A percentile compares a stretch with the other conserved stretches of the same genome.
Conservation (phyloP, 495 filamentous ascomycete species). For the Lichina pygmaea region DNA sequence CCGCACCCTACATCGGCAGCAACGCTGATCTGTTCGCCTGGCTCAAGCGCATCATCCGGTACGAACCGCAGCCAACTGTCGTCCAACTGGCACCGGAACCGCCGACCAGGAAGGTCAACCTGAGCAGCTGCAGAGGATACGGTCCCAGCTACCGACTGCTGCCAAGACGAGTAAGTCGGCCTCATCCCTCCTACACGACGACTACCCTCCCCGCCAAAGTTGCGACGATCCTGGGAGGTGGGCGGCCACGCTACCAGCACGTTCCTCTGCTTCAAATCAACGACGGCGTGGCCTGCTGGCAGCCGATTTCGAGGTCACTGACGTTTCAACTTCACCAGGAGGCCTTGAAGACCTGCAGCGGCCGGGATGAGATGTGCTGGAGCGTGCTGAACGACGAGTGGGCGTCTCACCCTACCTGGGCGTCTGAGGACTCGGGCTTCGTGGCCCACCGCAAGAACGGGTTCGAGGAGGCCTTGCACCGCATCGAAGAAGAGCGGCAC, state of each 20-base stretch:
- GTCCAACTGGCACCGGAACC: slow-evolving; percentile 52
- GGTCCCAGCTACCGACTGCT: slow-evolving; percentile 87
- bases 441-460: slow-evolving; percentile 92
- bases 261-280: neutral
- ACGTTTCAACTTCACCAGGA: slow-evolving; percentile 20
- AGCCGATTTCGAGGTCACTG: neutral
- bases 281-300: too few relatives aligned
- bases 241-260: neutral
- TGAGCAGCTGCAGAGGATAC: slow-evolving; percentile 78
- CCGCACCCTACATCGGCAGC: slow-evolving; percentile 60
- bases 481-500: slow-evolving; percentile 93
- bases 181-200: neutral
- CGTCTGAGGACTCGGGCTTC: slow-evolving; percentile 93
- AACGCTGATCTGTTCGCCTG: slow-evolving; percentile 66
- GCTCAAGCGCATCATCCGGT: slow-evolving; percentile 55
- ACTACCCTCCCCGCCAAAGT: neutral
- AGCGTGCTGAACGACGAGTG: slow-evolving; percentile 89
- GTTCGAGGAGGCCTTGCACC: slow-evolving; percentile 75
- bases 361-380: slow-evolving; percentile 78
- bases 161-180: slow-evolving; percentile 37
- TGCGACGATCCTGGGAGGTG: neutral
- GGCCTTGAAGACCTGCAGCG: slow-evolving; percentile 64
- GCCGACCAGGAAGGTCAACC: slow-evolving; percentile 46
- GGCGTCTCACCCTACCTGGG: slow-evolving; percentile 98
- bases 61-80: slow-evolving; percentile 40